A percentile compares a stretch with the other conserved stretches of the same genome.
Evolutionary conservation across 2,329 filamentous ascomycete genomes (phyloP).

Genomic region (Apiospora sp.): DNA sequence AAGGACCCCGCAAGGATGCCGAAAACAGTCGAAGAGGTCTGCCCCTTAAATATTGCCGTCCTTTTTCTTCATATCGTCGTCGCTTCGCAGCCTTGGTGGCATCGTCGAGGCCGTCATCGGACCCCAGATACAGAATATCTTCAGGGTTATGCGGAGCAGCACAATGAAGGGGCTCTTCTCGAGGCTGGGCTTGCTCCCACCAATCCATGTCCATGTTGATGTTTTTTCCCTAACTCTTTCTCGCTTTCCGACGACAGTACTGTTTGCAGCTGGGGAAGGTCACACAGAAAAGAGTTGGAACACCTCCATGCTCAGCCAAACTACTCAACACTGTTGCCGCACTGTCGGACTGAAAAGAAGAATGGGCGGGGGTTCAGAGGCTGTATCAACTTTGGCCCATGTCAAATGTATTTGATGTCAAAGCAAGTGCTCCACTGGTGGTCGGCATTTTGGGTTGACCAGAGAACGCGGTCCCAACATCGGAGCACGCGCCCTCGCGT

Average conservation of each 20-base stretch:
- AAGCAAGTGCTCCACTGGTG: constrained; percentile 9
- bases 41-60: constrained; percentile 65
- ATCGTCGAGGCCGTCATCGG: constrained; percentile 64
- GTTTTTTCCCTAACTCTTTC: background rate
- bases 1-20: constrained; percentile 68
- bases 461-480: constrained; percentile 15
- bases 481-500: constrained; percentile 25
- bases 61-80: constrained; percentile 66
- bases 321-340: background rate
- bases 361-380: background rate
- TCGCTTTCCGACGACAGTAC: constrained; percentile 9
- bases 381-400: background rate
- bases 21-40: constrained; percentile 65
- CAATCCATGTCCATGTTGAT: constrained; percentile 13
- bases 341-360: background rate
- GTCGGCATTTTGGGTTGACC: constrained; percentile 33
- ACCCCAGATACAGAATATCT: constrained; percentile 63
- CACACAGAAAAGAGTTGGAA: background rate
- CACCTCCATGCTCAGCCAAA: constrained; percentile 9
- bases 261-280: background rate
- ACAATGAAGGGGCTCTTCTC: constrained; percentile 55
- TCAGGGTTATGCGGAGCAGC: constrained; percentile 48
- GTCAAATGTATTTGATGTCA: constrained; percentile 8
- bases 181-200: constrained; percentile 30
- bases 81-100: constrained; percentile 57